Conservation (phyloP, 345 rosid genomes). For the Lagerstroemia speciosa region DNA sequence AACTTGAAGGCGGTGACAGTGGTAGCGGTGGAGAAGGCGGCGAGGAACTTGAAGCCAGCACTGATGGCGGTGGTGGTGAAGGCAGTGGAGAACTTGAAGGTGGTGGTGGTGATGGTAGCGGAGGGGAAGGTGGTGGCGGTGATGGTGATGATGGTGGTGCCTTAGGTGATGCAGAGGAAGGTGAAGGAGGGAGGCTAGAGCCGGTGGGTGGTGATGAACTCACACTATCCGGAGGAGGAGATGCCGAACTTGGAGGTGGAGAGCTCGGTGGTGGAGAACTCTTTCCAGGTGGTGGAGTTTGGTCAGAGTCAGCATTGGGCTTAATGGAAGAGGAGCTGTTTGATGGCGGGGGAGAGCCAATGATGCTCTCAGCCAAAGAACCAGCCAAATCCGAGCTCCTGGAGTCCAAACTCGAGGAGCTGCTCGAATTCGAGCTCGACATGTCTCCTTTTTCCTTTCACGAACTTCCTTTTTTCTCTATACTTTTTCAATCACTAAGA, state of each 20-base stretch:
- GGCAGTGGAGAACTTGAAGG: background rate
- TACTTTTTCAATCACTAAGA: background rate
- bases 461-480: background rate
- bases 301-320: background rate
- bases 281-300: background rate
- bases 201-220: background rate
- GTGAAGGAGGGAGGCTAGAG: background rate
- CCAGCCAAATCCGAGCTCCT: background rate
- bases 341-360: background rate
- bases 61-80: background rate
- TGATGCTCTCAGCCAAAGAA: constrained; percentile 1
- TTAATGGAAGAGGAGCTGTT: background rate
- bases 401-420: constrained; percentile 17
- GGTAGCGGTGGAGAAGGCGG: no score
- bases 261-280: background rate
- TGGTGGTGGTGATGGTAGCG: background rate
- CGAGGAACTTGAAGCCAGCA: no score
- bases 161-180: background rate
- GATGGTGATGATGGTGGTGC: background rate
- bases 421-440: constrained; percentile 33
- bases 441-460: constrained; percentile 6
- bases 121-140: no score
- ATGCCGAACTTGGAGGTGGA: background rate
- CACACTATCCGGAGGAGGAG: background rate
- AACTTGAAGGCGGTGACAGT: background rate